These are phyloP conservation scores for Magnaporthiopsis poae DNA, from an alignment of 2,329 filamentous ascomycete genomes.

Conservation along the genomic window DNA sequence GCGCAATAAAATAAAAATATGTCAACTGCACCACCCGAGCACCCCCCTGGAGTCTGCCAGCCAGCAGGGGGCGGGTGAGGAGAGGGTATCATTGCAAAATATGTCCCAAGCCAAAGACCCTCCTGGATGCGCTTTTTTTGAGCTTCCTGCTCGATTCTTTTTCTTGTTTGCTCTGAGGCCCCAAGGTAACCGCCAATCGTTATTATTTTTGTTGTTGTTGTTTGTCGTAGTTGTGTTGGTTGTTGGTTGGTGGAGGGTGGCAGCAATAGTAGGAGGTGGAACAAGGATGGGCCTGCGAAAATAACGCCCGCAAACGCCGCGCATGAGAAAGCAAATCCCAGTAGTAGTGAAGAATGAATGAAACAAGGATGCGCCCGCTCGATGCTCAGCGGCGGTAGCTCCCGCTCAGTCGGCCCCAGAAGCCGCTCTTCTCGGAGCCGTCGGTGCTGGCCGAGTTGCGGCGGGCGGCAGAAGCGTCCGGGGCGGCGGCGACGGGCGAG, in stretches of 20 bases:
- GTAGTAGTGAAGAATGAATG: neutral
- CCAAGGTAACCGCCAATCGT: slow-evolving; percentile 11
- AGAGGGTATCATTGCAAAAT: neutral
- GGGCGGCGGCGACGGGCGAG: slow-evolving; percentile 13
- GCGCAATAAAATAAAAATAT: neutral
- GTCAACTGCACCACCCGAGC: neutral
- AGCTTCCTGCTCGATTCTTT: slow-evolving; percentile 8
- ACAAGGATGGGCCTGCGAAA: too few relatives aligned
- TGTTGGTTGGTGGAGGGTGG: too few relatives aligned
- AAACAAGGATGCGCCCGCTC: neutral
- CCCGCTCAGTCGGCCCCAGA: slow-evolving; percentile 32
- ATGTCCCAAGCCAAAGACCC: slow-evolving; percentile 1
- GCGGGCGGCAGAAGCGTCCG: slow-evolving; percentile 20
- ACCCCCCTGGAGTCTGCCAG: slow-evolving; percentile 19
- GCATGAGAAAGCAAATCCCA: slow-evolving; percentile 1
- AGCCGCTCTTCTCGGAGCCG: slow-evolving; percentile 16
- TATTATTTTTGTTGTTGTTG: neutral
- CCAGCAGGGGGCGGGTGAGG: slow-evolving; percentile 11
- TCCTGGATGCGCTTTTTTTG: neutral
- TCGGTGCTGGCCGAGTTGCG: slow-evolving; percentile 16
- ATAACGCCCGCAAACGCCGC: slow-evolving; percentile 1
- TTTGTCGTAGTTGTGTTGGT: too few relatives aligned
- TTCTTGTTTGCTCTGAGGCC: slow-evolving; percentile 25
- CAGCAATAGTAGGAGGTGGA: too few relatives aligned
- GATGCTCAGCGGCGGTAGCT: slow-evolving; percentile 22